These are phyloP conservation scores for Clonostachys chloroleuca DNA, from an alignment of 2,329 filamentous ascomycete genomes.

Conservation along the genomic window DNA sequence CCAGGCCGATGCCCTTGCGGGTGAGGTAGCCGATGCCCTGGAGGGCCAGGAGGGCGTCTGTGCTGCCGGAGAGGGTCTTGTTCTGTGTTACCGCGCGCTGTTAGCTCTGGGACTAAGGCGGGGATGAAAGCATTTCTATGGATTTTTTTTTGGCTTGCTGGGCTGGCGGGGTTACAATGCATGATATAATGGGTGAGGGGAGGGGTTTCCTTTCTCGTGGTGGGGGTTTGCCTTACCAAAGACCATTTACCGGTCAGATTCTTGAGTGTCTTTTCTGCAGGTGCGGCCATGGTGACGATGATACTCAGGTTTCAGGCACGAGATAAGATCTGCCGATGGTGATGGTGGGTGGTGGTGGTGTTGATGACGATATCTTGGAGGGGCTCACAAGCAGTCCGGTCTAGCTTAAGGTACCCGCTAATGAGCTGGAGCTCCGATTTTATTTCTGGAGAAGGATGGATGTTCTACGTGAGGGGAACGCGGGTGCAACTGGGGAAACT, in stretches of 20 bases:
- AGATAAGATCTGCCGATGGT: no score
- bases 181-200: background rate
- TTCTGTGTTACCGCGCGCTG: conserved; percentile 46
- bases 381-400: no score
- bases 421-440: no score
- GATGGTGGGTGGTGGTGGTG: no score
- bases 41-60: conserved; percentile 65
- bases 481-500: no score
- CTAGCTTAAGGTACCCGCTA: no score
- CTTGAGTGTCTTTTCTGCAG: conserved; percentile 58
- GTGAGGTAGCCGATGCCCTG: conserved; percentile 69
- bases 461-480: no score
- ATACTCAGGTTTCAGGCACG: no score
- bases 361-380: no score
- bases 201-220: background rate
- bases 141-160: background rate
- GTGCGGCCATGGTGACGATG: conserved; percentile 61
- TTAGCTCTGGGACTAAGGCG: no score
- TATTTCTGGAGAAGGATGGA: no score
- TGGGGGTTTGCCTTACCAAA: conserved; percentile 47
- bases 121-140: background rate
- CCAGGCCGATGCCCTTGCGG: conserved; percentile 67
- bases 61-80: conserved; percentile 64
- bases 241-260: conserved; percentile 67
- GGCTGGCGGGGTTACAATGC: background rate